A percentile compares a stretch with the other conserved stretches of the same genome.
Evolutionary conservation across 2,329 filamentous ascomycete species (phyloP).

Genomic region (Dothiorella sarmentorum): DNA sequence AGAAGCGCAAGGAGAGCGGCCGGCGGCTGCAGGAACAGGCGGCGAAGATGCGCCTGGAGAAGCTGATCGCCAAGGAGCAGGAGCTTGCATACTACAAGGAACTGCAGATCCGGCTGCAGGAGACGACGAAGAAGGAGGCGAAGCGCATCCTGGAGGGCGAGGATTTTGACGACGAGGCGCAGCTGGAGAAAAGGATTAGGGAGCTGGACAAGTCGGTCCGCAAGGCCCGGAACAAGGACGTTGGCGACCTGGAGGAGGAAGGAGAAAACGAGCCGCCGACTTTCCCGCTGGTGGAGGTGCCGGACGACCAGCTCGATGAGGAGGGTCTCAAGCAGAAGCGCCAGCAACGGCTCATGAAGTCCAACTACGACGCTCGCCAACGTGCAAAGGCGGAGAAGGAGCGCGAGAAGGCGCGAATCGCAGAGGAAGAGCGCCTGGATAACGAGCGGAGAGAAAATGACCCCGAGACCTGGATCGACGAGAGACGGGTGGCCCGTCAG

Average conservation of each 20-base stretch:
- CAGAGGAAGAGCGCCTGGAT: slow-evolving; percentile 80
- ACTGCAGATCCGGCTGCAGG: slow-evolving; percentile 65
- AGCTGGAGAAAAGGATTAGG: slow-evolving; percentile 78
- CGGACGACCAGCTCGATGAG: slow-evolving; percentile 91
- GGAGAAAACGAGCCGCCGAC: slow-evolving; percentile 74
- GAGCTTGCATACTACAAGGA: slow-evolving; percentile 92
- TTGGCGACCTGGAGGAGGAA: slow-evolving; percentile 77
- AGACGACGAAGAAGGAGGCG: slow-evolving; percentile 83
- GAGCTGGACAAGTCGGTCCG: slow-evolving; percentile 89
- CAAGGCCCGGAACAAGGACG: slow-evolving; percentile 87
- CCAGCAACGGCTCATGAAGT: slow-evolving; percentile 88
- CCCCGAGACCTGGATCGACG: slow-evolving; percentile 80
- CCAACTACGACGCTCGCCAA: slow-evolving; percentile 86
- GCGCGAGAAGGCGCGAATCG: slow-evolving; percentile 77
- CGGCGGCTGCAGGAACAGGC: slow-evolving; percentile 90
- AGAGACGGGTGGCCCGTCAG: slow-evolving; percentile 69
- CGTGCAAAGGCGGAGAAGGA: slow-evolving; percentile 97
- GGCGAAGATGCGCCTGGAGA: slow-evolving; percentile 94
- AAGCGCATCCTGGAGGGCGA: slow-evolving; percentile 82
- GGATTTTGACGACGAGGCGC: slow-evolving; percentile 86
- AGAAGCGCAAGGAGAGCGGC: slow-evolving; percentile 92
- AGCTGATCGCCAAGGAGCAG: slow-evolving; percentile 91
- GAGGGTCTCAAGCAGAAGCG: slow-evolving; percentile 87
- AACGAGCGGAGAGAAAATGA: slow-evolving; percentile 79
- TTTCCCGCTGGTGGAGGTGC: slow-evolving; percentile 82